Evolutionary conservation across 257 asterid genomes (phyloP), one percentile per base, ranked within the genome.

Genomic region (Craterostigma plantagineum): DNA sequence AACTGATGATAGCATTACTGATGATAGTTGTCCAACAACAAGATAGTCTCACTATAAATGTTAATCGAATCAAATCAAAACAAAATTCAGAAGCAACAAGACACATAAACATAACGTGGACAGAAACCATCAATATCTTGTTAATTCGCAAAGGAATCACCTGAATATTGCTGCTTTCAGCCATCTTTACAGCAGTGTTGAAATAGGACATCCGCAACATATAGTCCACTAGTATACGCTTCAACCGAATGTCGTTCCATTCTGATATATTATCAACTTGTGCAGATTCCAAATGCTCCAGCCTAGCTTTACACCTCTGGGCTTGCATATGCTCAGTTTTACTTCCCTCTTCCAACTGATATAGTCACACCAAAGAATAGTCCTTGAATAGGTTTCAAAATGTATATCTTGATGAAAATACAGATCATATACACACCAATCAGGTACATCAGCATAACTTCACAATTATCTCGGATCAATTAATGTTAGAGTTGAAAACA

Each of bases 141-240:
- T 23, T n/a, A 23, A 23, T 23, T 23, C 30, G 4, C 30, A 23
- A 2, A 23, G 13, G 45, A 47, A 45, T 51, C 46, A 91, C 99
- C 96, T 76, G 76, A 55, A 84, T 80, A 45, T 73, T 74, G 73
- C 90, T 69, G 68, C 70, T 63, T 67, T 79, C 90, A 23, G 96
- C 90, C 53, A 91, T 79, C 80, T 75, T 80, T 48, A 49, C 57
- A 44, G 99, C 99, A 42, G 96, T 77, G 53, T 73, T 85, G 50
- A 70, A 83, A 61, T 83, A 90, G 11, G 99, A 90, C 96, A 90
- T 84, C 37, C 96, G 74, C 70, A 84, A 50, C 92, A 91, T 80
- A 67, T 91, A 91, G 54, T 91, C 99, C 17, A 91, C 92, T 41
- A 91, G 82, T 62, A 91, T 73, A 41, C 96, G 56, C 48, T 75